Conservation (phyloP, 2,329 filamentous ascomycete species). For the Endoconidiophora laricicola region DNA sequence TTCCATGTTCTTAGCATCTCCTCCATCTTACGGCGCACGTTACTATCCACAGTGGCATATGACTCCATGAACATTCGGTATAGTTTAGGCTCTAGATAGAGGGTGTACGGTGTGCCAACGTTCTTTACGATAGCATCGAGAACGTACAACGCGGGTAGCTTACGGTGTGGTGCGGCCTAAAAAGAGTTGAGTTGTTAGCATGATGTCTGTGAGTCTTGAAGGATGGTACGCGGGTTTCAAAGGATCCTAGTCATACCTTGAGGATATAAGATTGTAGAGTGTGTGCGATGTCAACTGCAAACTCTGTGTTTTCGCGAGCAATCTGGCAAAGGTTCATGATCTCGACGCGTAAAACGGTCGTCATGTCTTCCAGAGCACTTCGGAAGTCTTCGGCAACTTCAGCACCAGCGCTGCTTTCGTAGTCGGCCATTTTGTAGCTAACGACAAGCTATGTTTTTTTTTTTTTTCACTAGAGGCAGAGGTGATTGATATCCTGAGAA, state of each 20-base stretch:
- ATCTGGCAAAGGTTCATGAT: constrained; percentile 97
- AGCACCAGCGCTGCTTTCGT: constrained; percentile 12
- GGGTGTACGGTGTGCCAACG: constrained; percentile 89
- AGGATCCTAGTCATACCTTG: constrained; percentile 47
- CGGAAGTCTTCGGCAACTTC: constrained; percentile 93
- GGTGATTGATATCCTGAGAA: not conserved
- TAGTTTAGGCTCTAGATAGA: constrained; percentile 83
- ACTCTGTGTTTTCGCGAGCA: constrained; percentile 90
- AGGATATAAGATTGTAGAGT: constrained; percentile 86
- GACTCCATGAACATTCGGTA: constrained; percentile 95
- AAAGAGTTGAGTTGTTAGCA: constrained; percentile 12
- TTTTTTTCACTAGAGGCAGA: not conserved
- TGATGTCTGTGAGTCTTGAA: not conserved
- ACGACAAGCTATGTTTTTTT: no score
- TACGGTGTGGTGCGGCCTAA: constrained; percentile 74
- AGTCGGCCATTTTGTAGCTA: constrained; percentile 5
- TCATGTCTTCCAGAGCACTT: constrained; percentile 80
- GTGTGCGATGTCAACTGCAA: constrained; percentile 82
- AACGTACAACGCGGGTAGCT: constrained; percentile 89
- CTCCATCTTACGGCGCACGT: constrained; percentile 79
- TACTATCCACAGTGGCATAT: constrained; percentile 72
- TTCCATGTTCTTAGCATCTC: constrained; percentile 98
- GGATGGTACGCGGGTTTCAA: not conserved
- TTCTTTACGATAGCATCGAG: constrained; percentile 98
- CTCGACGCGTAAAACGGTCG: constrained; percentile 79